A percentile compares a stretch with the other conserved stretches of the same genome.
These are phyloP conservation scores for Botrytis cinerea DNA, from an alignment of 2,329 filamentous ascomycete species.

Conservation along the genomic window DNA sequence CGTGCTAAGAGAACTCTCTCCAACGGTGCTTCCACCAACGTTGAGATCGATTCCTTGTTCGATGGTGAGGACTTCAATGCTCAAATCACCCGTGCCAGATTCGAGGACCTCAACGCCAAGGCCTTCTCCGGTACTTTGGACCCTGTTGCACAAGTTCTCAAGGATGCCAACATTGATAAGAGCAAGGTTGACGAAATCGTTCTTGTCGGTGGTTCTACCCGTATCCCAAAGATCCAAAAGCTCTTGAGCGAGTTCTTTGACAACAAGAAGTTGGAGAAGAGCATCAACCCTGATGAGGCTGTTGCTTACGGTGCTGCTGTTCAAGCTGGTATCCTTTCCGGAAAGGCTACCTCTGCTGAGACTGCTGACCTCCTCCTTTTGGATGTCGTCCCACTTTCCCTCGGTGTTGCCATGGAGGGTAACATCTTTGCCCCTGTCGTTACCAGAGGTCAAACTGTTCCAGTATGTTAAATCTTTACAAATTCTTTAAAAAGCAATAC, in stretches of 20 bases:
- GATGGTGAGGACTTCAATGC: slow-evolving; percentile 98
- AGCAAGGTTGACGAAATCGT: slow-evolving; percentile 95
- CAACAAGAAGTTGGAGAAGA: slow-evolving; percentile 99
- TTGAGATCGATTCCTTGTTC: slow-evolving; percentile 98
- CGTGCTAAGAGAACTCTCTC: slow-evolving; percentile 99
- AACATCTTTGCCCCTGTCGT: slow-evolving; percentile 98
- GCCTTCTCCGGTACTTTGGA: slow-evolving; percentile 91
- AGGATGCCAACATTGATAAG: slow-evolving; percentile 89
- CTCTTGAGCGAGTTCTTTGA: slow-evolving; percentile 98
- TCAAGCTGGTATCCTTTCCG: slow-evolving; percentile 97
- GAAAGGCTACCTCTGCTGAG: slow-evolving; percentile 94
- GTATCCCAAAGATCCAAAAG: slow-evolving; percentile 99
- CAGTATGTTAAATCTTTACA: slow-evolving; percentile 59
- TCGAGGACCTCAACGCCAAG: slow-evolving; percentile 97
- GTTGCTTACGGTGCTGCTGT: slow-evolving; percentile 98
- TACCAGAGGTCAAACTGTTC: slow-evolving; percentile 76
- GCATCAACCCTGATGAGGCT: slow-evolving; percentile 99
- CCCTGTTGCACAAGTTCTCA: slow-evolving; percentile 93
- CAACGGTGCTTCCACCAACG: slow-evolving; percentile 93
- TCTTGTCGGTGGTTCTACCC: slow-evolving; percentile 96
- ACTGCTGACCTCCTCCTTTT: slow-evolving; percentile 92
- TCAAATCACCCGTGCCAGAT: slow-evolving; percentile 96
- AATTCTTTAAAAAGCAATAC: slow-evolving; percentile 51
- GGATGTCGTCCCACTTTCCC: slow-evolving; percentile 92
- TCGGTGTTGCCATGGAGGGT: slow-evolving; percentile 99